Evolutionary conservation across 768 basidiomycete genomes (phyloP).

Genomic region (Naganishia antarctica): DNA sequence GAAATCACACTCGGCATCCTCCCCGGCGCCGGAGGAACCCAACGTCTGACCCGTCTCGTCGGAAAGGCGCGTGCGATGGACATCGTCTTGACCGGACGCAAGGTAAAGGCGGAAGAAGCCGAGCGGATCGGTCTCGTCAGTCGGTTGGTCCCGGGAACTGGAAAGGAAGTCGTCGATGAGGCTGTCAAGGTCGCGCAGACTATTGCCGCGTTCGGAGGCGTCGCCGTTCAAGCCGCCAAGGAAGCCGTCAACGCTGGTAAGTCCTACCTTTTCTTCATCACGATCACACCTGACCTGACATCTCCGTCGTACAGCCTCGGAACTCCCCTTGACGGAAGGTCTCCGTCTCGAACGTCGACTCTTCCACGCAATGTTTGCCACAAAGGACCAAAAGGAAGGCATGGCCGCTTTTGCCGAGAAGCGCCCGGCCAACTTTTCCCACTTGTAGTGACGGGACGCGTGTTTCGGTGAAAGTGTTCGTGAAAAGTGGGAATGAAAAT

Average conservation of each 20-base stretch:
- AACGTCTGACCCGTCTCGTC: slow-evolving; percentile 75
- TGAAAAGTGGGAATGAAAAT: too few species aligned
- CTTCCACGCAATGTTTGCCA: slow-evolving; percentile 89
- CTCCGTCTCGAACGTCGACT: slow-evolving; percentile 78
- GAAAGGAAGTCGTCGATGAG: slow-evolving; percentile 77
- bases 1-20: slow-evolving; percentile 94
- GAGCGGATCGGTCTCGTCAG: slow-evolving; percentile 81
- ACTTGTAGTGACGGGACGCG: slow-evolving; percentile 52
- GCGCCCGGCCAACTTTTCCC: slow-evolving; percentile 75
- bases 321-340: slow-evolving; percentile 74
- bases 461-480: too few species aligned
- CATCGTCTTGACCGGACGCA: slow-evolving; percentile 80
- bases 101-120: slow-evolving; percentile 73
- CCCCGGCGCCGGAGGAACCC: slow-evolving; percentile 89
- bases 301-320: slow-evolving; percentile 59
- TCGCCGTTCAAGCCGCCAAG: slow-evolving; percentile 80
- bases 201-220: slow-evolving; percentile 74
- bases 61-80: slow-evolving; percentile 96
- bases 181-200: slow-evolving; percentile 71
- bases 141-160: slow-evolving; percentile 64
- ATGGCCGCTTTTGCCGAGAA: slow-evolving; percentile 95
- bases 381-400: slow-evolving; percentile 91
- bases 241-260: slow-evolving; percentile 86
- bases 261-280: slow-evolving; percentile 24
- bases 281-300: slow-evolving; percentile 23